A percentile compares a stretch with the other conserved stretches of the same genome.
Conservation (phyloP, 805 yeast genomes). For the Nadsonia fulvescens region DNA sequence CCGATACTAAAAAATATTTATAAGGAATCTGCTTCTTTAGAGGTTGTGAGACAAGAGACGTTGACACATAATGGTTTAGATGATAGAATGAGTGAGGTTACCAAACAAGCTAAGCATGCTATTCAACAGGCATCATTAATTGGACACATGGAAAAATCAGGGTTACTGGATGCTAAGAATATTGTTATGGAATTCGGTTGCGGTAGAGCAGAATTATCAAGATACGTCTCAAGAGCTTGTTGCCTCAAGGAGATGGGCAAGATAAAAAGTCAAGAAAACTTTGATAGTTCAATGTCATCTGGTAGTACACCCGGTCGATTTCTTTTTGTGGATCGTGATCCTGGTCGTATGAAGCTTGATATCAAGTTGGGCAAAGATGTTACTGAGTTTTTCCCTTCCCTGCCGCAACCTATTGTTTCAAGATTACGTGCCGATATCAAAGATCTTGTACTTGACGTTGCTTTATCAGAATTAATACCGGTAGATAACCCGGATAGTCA, state of each 20-base stretch:
- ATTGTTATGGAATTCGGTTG: slow-evolving; percentile 68
- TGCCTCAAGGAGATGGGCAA: slow-evolving; percentile 3
- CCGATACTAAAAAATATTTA: slow-evolving; percentile 10
- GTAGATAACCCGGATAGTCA: slow-evolving; percentile 1
- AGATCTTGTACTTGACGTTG: slow-evolving; percentile 38
- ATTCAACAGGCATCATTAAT: slow-evolving; percentile 67
- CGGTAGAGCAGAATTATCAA: slow-evolving; percentile 70
- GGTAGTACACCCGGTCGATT: slow-evolving; percentile 17
- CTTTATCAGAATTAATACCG: too few relatives aligned
- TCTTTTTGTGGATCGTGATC: slow-evolving; percentile 58
- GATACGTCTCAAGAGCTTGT: slow-evolving; percentile 29
- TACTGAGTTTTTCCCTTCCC: slow-evolving; percentile 8
- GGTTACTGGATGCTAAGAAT: slow-evolving; percentile 20
- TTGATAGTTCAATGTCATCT: neutral
- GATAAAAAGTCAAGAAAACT: slow-evolving; percentile 3
- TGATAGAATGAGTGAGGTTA: slow-evolving; percentile 29
- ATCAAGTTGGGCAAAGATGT: slow-evolving; percentile 41
- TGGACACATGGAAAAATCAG: slow-evolving; percentile 35
- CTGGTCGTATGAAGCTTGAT: slow-evolving; percentile 66
- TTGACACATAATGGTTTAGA: slow-evolving; percentile 20
- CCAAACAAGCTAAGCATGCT: slow-evolving; percentile 57
- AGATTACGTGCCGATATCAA: slow-evolving; percentile 65
- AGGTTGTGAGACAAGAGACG: slow-evolving; percentile 8
- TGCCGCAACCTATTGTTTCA: slow-evolving; percentile 20
- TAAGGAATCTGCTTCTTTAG: slow-evolving; percentile 4